A percentile compares a stretch with the other conserved stretches of the same genome.
Evolutionary conservation across 345 rosid genomes (phyloP).

Genomic region (Sonneratia caseolaris): DNA sequence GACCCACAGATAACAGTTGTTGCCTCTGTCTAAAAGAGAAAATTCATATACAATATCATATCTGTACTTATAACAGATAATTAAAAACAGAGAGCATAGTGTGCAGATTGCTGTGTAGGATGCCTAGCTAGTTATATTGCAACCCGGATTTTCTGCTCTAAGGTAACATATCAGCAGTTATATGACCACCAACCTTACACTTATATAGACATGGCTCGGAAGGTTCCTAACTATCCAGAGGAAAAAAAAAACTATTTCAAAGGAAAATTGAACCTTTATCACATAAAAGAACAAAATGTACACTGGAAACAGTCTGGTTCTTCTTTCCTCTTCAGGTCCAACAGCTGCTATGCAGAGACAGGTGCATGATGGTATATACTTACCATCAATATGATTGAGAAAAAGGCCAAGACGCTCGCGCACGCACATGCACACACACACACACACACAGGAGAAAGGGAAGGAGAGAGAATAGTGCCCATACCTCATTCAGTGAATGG

Average conservation of each 20-base stretch:
- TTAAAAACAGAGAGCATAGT: neutral
- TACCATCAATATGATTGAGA: no score
- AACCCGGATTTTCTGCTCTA: neutral
- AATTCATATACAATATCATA: slow-evolving; percentile 5
- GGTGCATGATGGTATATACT: no score
- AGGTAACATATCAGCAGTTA: neutral
- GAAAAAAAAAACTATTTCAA: neutral
- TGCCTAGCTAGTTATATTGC: neutral
- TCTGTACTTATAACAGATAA: neutral
- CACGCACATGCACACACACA: neutral
- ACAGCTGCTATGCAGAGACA: neutral
- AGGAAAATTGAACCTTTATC: neutral
- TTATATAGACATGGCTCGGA: neutral
- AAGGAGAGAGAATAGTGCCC: slow-evolving; percentile 20
- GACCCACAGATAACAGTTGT: slow-evolving; percentile 85
- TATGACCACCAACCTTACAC: neutral
- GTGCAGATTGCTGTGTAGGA: neutral
- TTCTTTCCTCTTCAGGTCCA: neutral
- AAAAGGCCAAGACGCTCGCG: no score
- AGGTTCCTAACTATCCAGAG: neutral
- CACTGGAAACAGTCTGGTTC: neutral
- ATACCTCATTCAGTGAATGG: slow-evolving; percentile 90
- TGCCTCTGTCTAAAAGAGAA: slow-evolving; percentile 66
- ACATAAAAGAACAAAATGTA: neutral
- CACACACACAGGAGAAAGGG: neutral